phyloP scores from a whole-genome alignment of 1,284 basidiomycete genomes.

The Apiotrichum mycotoxinovorans region DNA sequence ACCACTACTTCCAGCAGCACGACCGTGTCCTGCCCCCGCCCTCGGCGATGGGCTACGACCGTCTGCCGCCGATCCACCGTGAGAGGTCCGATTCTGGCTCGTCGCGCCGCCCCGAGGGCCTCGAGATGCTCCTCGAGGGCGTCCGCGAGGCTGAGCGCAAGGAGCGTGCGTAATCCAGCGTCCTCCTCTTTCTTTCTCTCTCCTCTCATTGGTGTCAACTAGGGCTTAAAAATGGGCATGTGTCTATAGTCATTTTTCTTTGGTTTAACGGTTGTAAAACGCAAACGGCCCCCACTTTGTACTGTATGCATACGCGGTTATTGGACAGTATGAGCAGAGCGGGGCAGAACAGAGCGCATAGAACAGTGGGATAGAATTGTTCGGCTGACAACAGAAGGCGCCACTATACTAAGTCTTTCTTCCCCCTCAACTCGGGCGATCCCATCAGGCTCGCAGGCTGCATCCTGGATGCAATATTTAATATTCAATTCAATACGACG shows the following conservation, averaged over 20 bases:
- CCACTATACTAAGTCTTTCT: too few species aligned
- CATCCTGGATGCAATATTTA: too few species aligned
- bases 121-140: conserved; percentile 25
- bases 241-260: background rate
- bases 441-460: too few species aligned
- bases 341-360: background rate
- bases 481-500: too few species aligned
- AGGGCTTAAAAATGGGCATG: background rate
- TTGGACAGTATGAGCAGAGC: background rate
- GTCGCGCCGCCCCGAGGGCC: conserved; percentile 9
- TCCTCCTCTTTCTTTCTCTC: background rate
- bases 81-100: conserved; percentile 5
- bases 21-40: conserved; percentile 16
- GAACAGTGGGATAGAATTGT: background rate
- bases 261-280: background rate
- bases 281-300: background rate
- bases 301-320: conserved; percentile 1
- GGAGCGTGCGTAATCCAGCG: conserved; percentile 13
- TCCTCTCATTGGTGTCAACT: background rate
- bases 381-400: too few species aligned
- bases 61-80: conserved; percentile 2
- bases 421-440: too few species aligned
- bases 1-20: background rate
- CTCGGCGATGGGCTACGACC: conserved; percentile 7
- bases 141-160: conserved; percentile 24